Evolutionary conservation across 352 stramenopile genomes (phyloP).

Genomic region (Saprolegnia parasitica): DNA sequence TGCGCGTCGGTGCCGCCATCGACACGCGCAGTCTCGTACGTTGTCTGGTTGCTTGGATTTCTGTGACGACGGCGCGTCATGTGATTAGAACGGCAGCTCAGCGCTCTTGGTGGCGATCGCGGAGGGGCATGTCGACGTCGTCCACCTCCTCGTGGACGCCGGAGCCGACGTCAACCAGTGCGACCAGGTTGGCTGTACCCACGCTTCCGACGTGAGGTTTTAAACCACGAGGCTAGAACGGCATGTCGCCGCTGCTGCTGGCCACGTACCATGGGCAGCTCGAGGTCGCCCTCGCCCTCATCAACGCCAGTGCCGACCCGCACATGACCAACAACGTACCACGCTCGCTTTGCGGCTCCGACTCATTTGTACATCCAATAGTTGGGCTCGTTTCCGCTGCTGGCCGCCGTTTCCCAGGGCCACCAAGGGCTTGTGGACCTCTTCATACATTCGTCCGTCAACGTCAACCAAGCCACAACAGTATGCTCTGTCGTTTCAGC

Average conservation of each 20-base stretch:
- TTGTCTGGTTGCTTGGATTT: background rate
- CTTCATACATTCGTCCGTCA: background rate
- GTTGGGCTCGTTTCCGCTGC: background rate
- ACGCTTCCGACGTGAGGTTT: no score
- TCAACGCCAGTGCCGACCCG: background rate
- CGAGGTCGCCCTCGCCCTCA: background rate
- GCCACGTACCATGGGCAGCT: background rate
- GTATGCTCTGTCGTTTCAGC: background rate
- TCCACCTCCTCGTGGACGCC: background rate
- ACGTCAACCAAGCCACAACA: background rate
- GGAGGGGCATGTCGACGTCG: background rate
- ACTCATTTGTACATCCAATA: background rate
- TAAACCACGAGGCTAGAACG: no score
- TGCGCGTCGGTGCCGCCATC: background rate
- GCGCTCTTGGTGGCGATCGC: background rate
- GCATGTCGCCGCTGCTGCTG: background rate
- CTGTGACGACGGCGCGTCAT: background rate
- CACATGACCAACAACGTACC: background rate
- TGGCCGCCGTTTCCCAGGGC: background rate
- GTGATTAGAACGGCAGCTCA: background rate
- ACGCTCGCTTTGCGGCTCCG: background rate
- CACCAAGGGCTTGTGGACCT: background rate
- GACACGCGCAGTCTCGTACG: background rate
- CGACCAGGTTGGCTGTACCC: background rate
- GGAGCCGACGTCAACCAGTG: slow-evolving; percentile 4